Conservation (phyloP, 148 eudicot species). For the Silene uniflora region DNA sequence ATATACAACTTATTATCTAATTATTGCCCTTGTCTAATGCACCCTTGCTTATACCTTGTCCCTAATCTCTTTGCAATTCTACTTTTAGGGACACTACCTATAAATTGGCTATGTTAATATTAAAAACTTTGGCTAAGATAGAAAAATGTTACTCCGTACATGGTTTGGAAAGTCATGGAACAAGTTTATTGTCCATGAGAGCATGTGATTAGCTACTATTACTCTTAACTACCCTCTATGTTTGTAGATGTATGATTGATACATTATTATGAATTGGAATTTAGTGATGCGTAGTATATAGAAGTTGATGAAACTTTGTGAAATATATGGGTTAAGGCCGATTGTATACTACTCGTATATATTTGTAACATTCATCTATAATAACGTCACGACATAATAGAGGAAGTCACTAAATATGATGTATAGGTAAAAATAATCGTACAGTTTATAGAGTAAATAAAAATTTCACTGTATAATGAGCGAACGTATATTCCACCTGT, state of each 20-base stretch:
- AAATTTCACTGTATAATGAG: too few relatives aligned
- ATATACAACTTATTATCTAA: not conserved
- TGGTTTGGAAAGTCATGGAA: not conserved
- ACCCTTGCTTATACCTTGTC: not conserved
- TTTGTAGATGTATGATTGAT: constrained; percentile 12
- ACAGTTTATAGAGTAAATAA: too few relatives aligned
- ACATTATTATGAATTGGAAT: not conserved
- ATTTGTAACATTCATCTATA: too few relatives aligned
- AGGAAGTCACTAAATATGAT: too few relatives aligned
- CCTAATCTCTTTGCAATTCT: not conserved
- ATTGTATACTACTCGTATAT: too few relatives aligned
- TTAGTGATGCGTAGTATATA: not conserved
- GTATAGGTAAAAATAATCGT: too few relatives aligned
- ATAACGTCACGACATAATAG: too few relatives aligned
- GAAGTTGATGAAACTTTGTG: not conserved
- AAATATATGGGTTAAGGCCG: not conserved
- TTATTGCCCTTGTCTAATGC: not conserved
- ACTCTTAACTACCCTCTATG: constrained; percentile 19
- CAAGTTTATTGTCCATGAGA: constrained; percentile 12
- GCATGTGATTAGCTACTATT: constrained; percentile 18
- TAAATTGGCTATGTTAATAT: not conserved
- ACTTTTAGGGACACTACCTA: not conserved
- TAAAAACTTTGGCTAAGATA: not conserved
- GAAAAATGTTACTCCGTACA: not conserved
- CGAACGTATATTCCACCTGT: too few relatives aligned